Evolutionary conservation across 805 yeast species (phyloP).

Genomic region (Blastobotrys parvus): DNA sequence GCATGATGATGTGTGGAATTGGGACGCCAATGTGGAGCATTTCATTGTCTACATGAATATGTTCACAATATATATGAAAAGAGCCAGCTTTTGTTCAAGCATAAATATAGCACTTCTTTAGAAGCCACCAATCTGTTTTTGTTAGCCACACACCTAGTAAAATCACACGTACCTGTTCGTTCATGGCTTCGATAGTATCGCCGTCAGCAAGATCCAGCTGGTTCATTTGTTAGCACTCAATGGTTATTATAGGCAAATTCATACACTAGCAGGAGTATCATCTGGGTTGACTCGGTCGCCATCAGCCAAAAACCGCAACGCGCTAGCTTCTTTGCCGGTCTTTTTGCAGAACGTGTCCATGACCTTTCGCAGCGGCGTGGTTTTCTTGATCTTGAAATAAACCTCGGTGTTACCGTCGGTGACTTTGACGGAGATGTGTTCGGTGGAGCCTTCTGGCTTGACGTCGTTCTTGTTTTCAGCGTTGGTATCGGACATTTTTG

Average conservation of each 20-base stretch:
- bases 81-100: too few species aligned
- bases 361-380: conserved; percentile 86
- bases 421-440: conserved; percentile 88
- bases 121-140: too few species aligned
- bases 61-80: too few species aligned
- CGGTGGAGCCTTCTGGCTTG: conserved; percentile 47
- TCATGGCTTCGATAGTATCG: conserved; percentile 93
- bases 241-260: conserved; percentile 9
- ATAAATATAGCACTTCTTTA: too few species aligned
- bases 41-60: too few species aligned
- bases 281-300: conserved; percentile 85
- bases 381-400: conserved; percentile 86
- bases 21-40: too few species aligned
- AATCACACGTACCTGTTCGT: conserved; percentile 73
- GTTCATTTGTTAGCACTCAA: conserved; percentile 2
- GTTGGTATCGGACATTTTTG: conserved; percentile 6
- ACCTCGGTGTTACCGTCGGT: conserved; percentile 92
- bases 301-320: conserved; percentile 83
- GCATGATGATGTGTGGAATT: too few species aligned
- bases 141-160: too few species aligned
- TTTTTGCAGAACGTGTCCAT: conserved; percentile 98
- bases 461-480: conserved; percentile 34
- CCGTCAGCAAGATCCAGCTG: conserved; percentile 85
- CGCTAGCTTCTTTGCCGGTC: conserved; percentile 80
- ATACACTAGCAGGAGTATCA: conserved; percentile 76